Base-by-base conservation (phyloP, 345 rosid species). In the Pseudoturritis turrita region DNA sequence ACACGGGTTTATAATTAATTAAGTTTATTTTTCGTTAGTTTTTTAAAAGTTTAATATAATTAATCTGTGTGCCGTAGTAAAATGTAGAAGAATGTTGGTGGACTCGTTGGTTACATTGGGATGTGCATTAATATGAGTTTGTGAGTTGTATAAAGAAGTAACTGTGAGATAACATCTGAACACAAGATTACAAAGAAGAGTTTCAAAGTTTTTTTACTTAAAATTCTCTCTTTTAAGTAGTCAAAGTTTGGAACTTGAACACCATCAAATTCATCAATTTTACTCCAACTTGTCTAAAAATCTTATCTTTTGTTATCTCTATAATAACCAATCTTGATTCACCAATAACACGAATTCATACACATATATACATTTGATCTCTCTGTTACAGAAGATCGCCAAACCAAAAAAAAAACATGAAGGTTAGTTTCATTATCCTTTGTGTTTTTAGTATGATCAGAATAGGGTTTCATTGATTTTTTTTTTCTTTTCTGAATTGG, bases 231-330 rank as follows among this genome's bases (percentile, higher is more conserved):
- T 74, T 57, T 74, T 22, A 57, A 55, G 71, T 45, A 62, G 60
- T 37, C 71, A 68, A 68, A 66, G 81, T 81, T 83, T 80, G 96
- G 88, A 85, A 88, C 88, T 88, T 87, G 96, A 88, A 84, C 59
- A 74, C 87, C 88, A 59, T 59, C 72, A 71, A 73, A 74, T 82
- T 87, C 88, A 89, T 78, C 87, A 78, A 52, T 63, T 12, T 53
- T 46, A 28, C 71, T 37, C 64, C 75, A 60, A 68, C 36, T 74
- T 75, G 78, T 10, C 63, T 45, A 25, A 10, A 52, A 50, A 33
- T 21, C 47, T 51, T 8, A 21, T 55, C 47, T 22, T 61, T 8
- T 55, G 7, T n/a, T 26, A 5, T 19, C 37, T 39, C 62, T 69
- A 51, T 74, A 67, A 49, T 60, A 66, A 68, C 22, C 62, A 41